Base-by-base conservation (phyloP, 495 filamentous ascomycete genomes). In the Choiromyces venosus region DNA sequence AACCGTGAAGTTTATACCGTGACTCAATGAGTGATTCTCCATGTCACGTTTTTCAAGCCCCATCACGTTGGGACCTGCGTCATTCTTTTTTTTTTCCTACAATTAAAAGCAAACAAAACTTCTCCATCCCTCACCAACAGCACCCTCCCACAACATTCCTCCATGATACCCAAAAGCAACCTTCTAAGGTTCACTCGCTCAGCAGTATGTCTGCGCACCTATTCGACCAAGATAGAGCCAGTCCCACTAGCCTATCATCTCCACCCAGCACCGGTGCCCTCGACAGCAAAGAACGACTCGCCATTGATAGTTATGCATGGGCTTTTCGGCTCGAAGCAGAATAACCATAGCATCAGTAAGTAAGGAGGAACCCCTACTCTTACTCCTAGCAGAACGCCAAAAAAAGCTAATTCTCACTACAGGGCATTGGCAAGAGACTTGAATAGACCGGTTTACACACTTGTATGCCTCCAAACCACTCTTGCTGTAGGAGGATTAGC, bases 261-360 rank as follows among this genome's bases (percentile, higher is more conserved):
- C 52, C 87, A 90, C 75, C 79, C 85, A 74, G 86, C 89, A 12
- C 81, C 84, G 25, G 42, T 38, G 66, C 77, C 66, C 64, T 70
- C 37, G 18, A 69, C 74, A 4, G 71, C 61, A 37, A 42, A 37
- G 36, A 80, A 84, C 74, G 86, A 87, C 65, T 82, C 87, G 64
- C 93, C 95, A 0, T 91, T 99, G 72, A 83, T 99, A 76, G 88
- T 99, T 74, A 87, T 98, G 82, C 95, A 99, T 82, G 95, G 95
- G 5, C 86, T 99, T 21, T 98, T 99, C 81, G 95, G 95, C 35
- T 96, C 92, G 56, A 97, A 96, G 83, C 92, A 92, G 85, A 99
- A 99, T 79, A 95, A 98, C 81, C 84, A 94, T 83, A 93, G 88
- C 82, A 95, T 99, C 75, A 96, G 94, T 89, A 96, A 93, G 95